Evolutionary conservation across 257 asterid species (phyloP).

Genomic region (Osmanthus fragrans): DNA sequence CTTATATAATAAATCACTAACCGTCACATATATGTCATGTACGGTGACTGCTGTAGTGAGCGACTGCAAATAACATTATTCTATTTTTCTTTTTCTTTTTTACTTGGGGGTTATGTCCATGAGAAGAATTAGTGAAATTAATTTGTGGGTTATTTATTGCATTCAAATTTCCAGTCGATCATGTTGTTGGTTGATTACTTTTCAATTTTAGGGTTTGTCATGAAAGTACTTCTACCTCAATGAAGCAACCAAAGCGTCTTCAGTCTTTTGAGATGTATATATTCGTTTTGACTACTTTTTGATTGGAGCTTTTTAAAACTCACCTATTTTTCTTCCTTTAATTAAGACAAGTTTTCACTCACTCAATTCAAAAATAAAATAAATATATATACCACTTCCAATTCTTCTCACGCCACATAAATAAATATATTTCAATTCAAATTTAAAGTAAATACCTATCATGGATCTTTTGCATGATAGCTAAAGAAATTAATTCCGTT

Average conservation of each 20-base stretch:
- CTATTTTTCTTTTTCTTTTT: no score
- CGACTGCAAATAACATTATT: no score
- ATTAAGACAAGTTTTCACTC: neutral
- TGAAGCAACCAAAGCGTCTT: neutral
- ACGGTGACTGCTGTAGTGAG: no score
- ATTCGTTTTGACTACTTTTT: conserved; percentile 30
- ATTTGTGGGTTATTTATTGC: neutral
- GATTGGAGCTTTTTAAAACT: conserved; percentile 12
- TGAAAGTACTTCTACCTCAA: neutral
- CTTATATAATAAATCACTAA: no score
- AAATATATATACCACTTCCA: no score
- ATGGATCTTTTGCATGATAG: no score
- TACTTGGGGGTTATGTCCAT: no score
- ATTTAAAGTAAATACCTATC: no score
- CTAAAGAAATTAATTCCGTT: no score
- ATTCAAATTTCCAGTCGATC: neutral
- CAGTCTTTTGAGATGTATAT: conserved; percentile 24
- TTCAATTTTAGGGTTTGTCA: neutral
- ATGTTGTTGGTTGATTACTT: neutral
- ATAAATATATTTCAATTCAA: no score
- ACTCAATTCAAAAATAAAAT: neutral
- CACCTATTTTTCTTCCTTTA: neutral
- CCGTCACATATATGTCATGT: no score
- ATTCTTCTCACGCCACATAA: no score
- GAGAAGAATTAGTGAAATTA: neutral